Conservation (phyloP, 768 basidiomycete genomes). For the Pleurotus salmoneostramineus region DNA sequence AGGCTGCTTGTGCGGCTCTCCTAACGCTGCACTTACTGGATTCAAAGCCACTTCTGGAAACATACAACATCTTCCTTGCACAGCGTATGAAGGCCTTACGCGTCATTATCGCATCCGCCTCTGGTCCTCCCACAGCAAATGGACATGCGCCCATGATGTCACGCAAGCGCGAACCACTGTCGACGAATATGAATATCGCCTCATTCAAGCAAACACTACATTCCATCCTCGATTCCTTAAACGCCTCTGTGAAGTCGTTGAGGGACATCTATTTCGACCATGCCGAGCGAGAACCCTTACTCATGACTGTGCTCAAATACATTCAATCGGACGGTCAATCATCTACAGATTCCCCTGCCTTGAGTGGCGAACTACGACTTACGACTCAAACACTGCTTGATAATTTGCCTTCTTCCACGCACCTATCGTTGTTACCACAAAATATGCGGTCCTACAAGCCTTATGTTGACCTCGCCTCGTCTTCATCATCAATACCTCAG, state of each 20-base stretch:
- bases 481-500: constrained; percentile 47
- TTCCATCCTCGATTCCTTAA: constrained; percentile 49
- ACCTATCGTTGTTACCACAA: constrained; percentile 72
- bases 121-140: constrained; percentile 23
- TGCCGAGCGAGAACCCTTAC: constrained; percentile 36
- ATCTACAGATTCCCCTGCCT: constrained; percentile 11
- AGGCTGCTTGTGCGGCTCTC: constrained; percentile 77
- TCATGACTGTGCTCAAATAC: constrained; percentile 50
- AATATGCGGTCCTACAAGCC: constrained; percentile 78
- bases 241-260: constrained; percentile 53
- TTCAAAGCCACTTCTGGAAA: constrained; percentile 73
- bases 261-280: constrained; percentile 50
- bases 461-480: constrained; percentile 69
- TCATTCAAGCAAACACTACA: constrained; percentile 54
- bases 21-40: constrained; percentile 88
- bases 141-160: constrained; percentile 23
- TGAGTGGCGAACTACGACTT: constrained; percentile 44
- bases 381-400: constrained; percentile 66
- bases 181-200: constrained; percentile 32
- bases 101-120: constrained; percentile 31
- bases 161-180: constrained; percentile 12
- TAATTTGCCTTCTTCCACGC: constrained; percentile 77
- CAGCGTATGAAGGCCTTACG: constrained; percentile 67
- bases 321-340: constrained; percentile 51
- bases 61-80: constrained; percentile 62